Evolutionary conservation across 768 basidiomycete species (phyloP), one percentile per base, ranked within the genome.

Genomic region (Mycena haematopus): DNA sequence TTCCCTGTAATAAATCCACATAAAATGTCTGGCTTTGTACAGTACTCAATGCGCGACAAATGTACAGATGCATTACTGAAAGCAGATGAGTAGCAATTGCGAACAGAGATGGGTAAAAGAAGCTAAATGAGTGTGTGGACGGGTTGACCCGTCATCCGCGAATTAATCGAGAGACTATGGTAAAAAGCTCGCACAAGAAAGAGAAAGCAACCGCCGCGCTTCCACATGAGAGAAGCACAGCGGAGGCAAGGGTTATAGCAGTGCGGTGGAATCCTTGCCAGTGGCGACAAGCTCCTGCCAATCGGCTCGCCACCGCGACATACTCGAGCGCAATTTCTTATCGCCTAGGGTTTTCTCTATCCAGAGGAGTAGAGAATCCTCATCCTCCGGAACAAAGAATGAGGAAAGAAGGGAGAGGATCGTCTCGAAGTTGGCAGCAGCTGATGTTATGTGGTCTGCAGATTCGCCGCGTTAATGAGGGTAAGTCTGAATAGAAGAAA

Each of bases 321-420:
- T 96, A 66, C 80, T 86, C 19, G 78, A 71, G 54, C 90, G 81
- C 47, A 96, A 76, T 65, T 89, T 93, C 77, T 85, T 84, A 72
- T 84, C 80, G 15, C 77, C 78, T 9, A 86, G 76, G 59, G 78
- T 78, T 64, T 75, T 81, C 72, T 89, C 84, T 51, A 98, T 86
- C 96, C 96, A 99, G 2, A 79, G 75, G 68, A 99, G 77, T 27
- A 97, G 80, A 5, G 80, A 77, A 68, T 98, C 86, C 64, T 99
- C 96, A 69, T 93, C 87, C 74, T 96, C 92, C 0, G 94, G 92
- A 8, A 98, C 88, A 72, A 97, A 99, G 77, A 95, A 96, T 9
- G 95, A 96, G 0, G 95, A 96, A 10, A 99, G 78, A 15, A 95
- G 79, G 15, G 93, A 95, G 17, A 99, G 79, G 21, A 98, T 88